A percentile compares a stretch with the other conserved stretches of the same genome.
phyloP scores from a whole-genome alignment of 257 asterid genomes.

The Fraxinus anomala region DNA sequence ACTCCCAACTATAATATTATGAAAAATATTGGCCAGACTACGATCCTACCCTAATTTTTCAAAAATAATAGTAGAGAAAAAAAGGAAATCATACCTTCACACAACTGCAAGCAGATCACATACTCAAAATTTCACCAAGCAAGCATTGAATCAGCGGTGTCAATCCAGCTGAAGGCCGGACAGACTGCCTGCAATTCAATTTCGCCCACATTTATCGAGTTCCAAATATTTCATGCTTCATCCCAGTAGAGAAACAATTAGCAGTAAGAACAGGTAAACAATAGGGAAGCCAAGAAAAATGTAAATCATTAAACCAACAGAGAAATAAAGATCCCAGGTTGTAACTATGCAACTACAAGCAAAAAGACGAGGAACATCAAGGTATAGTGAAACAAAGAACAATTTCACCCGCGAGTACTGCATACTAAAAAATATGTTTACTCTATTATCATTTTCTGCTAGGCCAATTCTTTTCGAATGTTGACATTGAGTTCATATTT shows the following conservation, averaged over 20 bases:
- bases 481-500: conserved; percentile 34
- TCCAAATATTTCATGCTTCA: background rate
- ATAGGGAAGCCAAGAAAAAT: background rate
- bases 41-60: too few species aligned
- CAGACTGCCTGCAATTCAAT: too few species aligned
- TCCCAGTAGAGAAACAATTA: too few species aligned
- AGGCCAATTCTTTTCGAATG: conserved; percentile 32
- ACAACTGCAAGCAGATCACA: background rate
- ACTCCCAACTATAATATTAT: background rate
- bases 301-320: background rate
- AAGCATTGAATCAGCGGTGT: background rate
- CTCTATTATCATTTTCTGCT: conserved; percentile 26
- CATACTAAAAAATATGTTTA: background rate
- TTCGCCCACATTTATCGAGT: background rate
- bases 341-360: background rate
- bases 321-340: too few species aligned
- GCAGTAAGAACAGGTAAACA: background rate
- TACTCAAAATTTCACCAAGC: background rate
- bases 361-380: background rate
- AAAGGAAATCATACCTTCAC: too few species aligned
- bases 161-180: background rate
- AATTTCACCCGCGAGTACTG: background rate
- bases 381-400: background rate
- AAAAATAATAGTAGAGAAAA: too few species aligned
- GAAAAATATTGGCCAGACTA: too few species aligned